A percentile compares a stretch with the other conserved stretches of the same genome.
Evolutionary conservation across 768 basidiomycete species (phyloP).

Genomic region (Kwoniella dendrophila): DNA sequence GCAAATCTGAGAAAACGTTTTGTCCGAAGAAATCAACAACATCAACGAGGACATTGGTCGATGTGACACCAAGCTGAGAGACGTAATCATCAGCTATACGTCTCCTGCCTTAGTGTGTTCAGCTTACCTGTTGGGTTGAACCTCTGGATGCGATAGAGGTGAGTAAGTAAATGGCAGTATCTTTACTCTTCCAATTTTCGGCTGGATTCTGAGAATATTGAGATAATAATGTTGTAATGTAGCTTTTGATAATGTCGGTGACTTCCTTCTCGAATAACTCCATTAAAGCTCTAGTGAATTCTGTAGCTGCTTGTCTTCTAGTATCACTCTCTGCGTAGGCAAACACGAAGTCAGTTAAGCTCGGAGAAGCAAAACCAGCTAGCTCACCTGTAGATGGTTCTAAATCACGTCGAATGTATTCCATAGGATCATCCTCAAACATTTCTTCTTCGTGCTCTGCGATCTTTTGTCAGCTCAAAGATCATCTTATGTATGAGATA

Average conservation of each 20-base stretch:
- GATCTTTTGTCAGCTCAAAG: background rate
- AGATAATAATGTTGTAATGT: slow-evolving; percentile 74
- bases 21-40: slow-evolving; percentile 95
- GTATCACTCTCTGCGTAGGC: slow-evolving; percentile 71
- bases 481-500: background rate
- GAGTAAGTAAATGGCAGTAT: slow-evolving; percentile 87
- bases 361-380: no score
- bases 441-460: slow-evolving; percentile 85
- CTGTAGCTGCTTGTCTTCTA: slow-evolving; percentile 86
- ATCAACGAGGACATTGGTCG: slow-evolving; percentile 86
- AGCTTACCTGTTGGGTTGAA: slow-evolving; percentile 73
- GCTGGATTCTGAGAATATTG: slow-evolving; percentile 63
- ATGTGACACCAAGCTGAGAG: slow-evolving; percentile 82
- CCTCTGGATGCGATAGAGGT: slow-evolving; percentile 92
- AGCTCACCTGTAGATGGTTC: slow-evolving; percentile 63
- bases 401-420: slow-evolving; percentile 86
- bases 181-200: slow-evolving; percentile 86
- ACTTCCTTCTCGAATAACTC: slow-evolving; percentile 72
- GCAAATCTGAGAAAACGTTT: slow-evolving; percentile 83
- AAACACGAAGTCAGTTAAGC: background rate
- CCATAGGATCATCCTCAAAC: slow-evolving; percentile 95
- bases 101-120: background rate
- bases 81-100: background rate
- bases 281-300: slow-evolving; percentile 94
- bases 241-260: slow-evolving; percentile 83